A percentile compares a stretch with the other conserved stretches of the same genome.
phyloP scores from a whole-genome alignment of 176 grass and related monocot genomes.

The Melocanna baccifera region DNA sequence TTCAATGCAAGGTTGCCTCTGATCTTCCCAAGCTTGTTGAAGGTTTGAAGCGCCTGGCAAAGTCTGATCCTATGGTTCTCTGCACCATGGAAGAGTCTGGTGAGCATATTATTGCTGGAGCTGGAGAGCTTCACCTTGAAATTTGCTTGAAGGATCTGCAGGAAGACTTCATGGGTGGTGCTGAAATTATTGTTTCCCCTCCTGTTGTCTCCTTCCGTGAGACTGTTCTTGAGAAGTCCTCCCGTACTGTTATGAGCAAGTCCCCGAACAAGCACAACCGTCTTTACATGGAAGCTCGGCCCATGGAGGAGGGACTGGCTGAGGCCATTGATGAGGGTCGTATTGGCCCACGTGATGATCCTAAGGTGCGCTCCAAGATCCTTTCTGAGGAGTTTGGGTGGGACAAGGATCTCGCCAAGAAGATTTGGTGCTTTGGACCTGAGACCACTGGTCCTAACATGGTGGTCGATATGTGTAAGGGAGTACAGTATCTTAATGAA shows the following conservation, averaged over 20 bases:
- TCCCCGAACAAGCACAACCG: conserved; percentile 92
- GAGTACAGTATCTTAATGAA: conserved; percentile 89
- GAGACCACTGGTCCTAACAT: conserved; percentile 84
- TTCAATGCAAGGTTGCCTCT: conserved; percentile 76
- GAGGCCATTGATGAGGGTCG: conserved; percentile 74
- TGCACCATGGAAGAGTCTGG: conserved; percentile 82
- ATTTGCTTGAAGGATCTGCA: conserved; percentile 80
- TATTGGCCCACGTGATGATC: conserved; percentile 75
- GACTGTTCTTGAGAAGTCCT: conserved; percentile 79
- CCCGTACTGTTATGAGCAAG: conserved; percentile 82
- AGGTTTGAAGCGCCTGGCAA: conserved; percentile 78
- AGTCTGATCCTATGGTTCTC: conserved; percentile 82
- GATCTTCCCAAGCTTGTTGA: conserved; percentile 87
- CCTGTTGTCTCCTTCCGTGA: conserved; percentile 92
- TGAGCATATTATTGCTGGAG: conserved; percentile 85
- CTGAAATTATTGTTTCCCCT: conserved; percentile 68
- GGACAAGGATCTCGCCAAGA: conserved; percentile 93
- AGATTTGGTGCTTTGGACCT: conserved; percentile 94
- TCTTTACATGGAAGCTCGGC: conserved; percentile 84
- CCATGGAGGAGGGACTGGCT: conserved; percentile 62
- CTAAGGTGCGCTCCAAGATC: conserved; percentile 66
- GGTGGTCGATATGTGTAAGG: conserved; percentile 93
- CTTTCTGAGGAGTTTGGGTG: conserved; percentile 76
- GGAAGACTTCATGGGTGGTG: conserved; percentile 88
- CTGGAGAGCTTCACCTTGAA: conserved; percentile 82